Percentiles rank a stretch among this genome's conserved stretches.
phyloP scores from a whole-genome alignment of 164 flowering plant genomes.

The Dillenia suffruticosa region DNA sequence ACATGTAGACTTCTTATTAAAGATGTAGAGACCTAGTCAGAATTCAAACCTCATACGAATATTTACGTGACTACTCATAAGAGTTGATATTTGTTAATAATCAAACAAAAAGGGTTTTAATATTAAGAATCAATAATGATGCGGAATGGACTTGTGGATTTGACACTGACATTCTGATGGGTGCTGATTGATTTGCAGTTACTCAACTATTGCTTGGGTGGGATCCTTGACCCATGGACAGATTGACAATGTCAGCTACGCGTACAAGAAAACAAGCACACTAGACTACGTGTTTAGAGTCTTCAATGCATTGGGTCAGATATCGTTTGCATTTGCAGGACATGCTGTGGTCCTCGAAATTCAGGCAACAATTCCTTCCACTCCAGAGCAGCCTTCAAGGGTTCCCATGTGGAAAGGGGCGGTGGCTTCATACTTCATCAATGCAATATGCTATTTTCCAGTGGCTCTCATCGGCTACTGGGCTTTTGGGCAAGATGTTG shows the following conservation, averaged over 20 bases:
- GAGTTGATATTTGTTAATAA: too few relatives aligned
- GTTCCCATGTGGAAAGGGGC: constrained; percentile 88
- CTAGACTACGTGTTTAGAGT: constrained; percentile 67
- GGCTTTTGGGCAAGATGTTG: constrained; percentile 83
- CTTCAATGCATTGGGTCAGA: constrained; percentile 80
- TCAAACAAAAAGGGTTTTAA: too few relatives aligned
- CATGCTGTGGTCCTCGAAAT: constrained; percentile 85
- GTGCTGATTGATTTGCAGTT: constrained; percentile 36
- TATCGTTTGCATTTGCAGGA: constrained; percentile 86
- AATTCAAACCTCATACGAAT: too few relatives aligned
- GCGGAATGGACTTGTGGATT: too few relatives aligned
- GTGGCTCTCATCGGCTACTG: constrained; percentile 85
- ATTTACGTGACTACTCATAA: too few relatives aligned
- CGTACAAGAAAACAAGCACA: constrained; percentile 50
- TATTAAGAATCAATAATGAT: too few relatives aligned
- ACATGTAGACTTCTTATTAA: too few relatives aligned
- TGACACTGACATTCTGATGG: too few relatives aligned
- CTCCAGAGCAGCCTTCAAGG: constrained; percentile 78
- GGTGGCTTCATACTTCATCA: constrained; percentile 55
- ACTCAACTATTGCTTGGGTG: constrained; percentile 90
- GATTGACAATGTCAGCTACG: constrained; percentile 62
- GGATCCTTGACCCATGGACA: constrained; percentile 54
- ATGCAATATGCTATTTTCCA: constrained; percentile 82
- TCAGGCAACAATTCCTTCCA: constrained; percentile 92
- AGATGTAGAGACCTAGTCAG: too few relatives aligned